A percentile compares a stretch with the other conserved stretches of the same genome.
These are phyloP conservation scores for Phytophthora pisi DNA, from an alignment of 352 stramenopile species.

Conservation along the genomic window DNA sequence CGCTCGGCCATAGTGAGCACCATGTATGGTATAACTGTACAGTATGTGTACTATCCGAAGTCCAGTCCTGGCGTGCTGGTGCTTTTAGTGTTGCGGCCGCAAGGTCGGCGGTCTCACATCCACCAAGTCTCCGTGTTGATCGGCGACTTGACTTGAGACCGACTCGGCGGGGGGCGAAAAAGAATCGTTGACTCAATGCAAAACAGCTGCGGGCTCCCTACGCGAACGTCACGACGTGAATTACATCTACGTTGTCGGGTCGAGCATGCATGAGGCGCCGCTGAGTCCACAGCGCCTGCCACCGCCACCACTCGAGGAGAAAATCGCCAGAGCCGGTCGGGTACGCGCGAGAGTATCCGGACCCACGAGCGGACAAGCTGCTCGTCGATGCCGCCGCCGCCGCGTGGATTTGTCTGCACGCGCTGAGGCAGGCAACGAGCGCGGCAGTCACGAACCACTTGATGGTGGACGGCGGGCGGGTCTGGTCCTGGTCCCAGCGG, in stretches of 20 bases:
- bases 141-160: background rate
- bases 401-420: background rate
- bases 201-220: constrained; percentile 13
- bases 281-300: constrained; percentile 1
- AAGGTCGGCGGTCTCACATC: background rate
- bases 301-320: background rate
- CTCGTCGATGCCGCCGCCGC: background rate
- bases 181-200: constrained; percentile 25
- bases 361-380: constrained; percentile 13
- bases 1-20: no score
- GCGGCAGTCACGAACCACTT: background rate
- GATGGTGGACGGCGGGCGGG: constrained; percentile 15
- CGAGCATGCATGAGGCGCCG: background rate
- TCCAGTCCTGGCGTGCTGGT: background rate
- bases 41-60: background rate
- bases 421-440: background rate
- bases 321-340: constrained; percentile 5
- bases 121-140: background rate
- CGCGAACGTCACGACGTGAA: constrained; percentile 2
- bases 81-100: background rate
- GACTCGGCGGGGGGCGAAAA: background rate
- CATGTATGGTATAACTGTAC: no score
- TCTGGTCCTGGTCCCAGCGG: constrained; percentile 6
- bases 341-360: constrained; percentile 14
- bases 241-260: background rate